Percentiles rank a stretch among this genome's conserved stretches.
Evolutionary conservation across 495 filamentous ascomycete genomes (phyloP).

Genomic region (Hapsidospora chrysogenum): DNA sequence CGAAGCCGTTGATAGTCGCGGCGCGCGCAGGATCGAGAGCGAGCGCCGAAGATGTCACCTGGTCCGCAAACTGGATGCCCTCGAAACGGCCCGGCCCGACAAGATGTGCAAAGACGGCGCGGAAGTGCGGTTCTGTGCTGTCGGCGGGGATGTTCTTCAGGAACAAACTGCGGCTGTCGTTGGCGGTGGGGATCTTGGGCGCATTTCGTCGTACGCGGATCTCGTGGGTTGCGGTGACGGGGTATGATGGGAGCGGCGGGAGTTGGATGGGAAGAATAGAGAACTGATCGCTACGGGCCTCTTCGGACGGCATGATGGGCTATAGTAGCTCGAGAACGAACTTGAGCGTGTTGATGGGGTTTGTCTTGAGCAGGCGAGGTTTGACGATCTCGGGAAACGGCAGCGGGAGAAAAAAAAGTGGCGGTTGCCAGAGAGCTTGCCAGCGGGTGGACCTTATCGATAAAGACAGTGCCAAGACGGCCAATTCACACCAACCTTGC

Average conservation of each 20-base stretch:
- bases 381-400: no score
- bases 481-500: no score
- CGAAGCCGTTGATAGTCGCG: slow-evolving; percentile 14
- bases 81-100: slow-evolving; percentile 64
- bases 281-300: slow-evolving; percentile 24
- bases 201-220: slow-evolving; percentile 73
- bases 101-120: slow-evolving; percentile 50
- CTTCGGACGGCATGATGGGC: slow-evolving; percentile 14
- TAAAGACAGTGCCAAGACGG: no score
- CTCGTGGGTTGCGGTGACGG: slow-evolving; percentile 52
- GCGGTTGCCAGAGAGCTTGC: no score
- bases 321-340: no score
- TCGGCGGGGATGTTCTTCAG: slow-evolving; percentile 78
- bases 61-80: slow-evolving; percentile 50
- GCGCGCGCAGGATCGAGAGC: slow-evolving; percentile 22
- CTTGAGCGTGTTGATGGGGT: no score
- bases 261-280: slow-evolving; percentile 38
- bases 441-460: no score
- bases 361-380: no score
- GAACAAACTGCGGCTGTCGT: slow-evolving; percentile 66
- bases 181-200: slow-evolving; percentile 54
- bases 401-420: no score
- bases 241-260: slow-evolving; percentile 41
- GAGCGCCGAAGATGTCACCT: slow-evolving; percentile 14
- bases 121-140: slow-evolving; percentile 59